phyloP scores from a whole-genome alignment of 371 early-diverging fungal species.

The Actinomortierella ambigua region DNA sequence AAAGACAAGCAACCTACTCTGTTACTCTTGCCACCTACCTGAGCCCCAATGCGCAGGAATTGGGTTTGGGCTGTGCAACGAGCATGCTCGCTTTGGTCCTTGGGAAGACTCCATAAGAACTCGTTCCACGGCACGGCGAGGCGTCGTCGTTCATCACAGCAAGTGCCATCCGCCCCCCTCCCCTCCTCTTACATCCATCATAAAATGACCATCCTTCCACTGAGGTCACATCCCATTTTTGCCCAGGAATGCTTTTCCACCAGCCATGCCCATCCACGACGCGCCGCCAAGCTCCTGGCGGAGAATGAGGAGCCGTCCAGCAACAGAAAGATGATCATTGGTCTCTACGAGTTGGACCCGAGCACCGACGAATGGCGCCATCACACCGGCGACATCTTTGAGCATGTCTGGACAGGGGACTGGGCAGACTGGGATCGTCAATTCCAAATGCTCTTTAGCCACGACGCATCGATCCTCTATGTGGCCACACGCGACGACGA shows the following conservation, averaged over 20 bases:
- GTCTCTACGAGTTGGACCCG: slow-evolving; percentile 5
- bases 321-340: slow-evolving; percentile 5
- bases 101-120: no score
- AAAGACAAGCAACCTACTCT: no score
- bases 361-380: slow-evolving; percentile 7
- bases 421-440: slow-evolving; percentile 2
- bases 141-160: no score
- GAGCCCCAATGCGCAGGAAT: no score
- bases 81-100: no score
- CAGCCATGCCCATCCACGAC: slow-evolving; percentile 3
- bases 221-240: no score
- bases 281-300: slow-evolving; percentile 3
- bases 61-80: no score
- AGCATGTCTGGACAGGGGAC: slow-evolving; percentile 11
- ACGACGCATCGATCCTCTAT: slow-evolving; percentile 4
- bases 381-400: slow-evolving; percentile 10
- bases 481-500: slow-evolving; percentile 8
- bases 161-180: no score
- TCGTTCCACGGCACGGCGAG: no score
- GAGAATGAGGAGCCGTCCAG: not conserved
- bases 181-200: no score
- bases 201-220: no score
- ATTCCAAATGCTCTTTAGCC: slow-evolving; percentile 4
- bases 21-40: no score
- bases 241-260: slow-evolving; percentile 12